Evolutionary conservation across 2,329 filamentous ascomycete genomes (phyloP), one percentile per base, ranked within the genome.

Genomic region (Pezicula carpinea): DNA sequence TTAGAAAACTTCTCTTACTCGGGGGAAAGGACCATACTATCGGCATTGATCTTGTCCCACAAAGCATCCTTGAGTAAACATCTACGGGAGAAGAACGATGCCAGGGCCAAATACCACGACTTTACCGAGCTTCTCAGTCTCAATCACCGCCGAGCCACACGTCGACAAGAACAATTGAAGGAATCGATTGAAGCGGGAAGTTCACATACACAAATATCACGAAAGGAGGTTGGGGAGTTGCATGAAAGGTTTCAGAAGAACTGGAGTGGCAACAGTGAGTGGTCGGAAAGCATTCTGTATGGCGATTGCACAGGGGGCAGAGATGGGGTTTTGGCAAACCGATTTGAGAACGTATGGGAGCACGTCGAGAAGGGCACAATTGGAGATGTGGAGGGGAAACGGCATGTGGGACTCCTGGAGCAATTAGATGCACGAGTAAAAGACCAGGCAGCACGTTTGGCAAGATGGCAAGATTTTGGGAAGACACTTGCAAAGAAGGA

Each of bases 191-290:
- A 65, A 13, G 60, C 66, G 18, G 55, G 59, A 11, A 59, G 45
- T 42, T 39, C 35, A 15, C 56, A 48, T 46, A 54, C 34, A 35
- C 40, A 53, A 3, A 48, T 57, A 18, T 52, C 52, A 7, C 42
- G 51, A 14, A 34, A 41, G 47, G 46, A 21, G 53, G 73, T 6
- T 64, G 66, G 73, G 33, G 63, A 68, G 3, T 68, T 89, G 47
- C 75, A 83, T 56, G 78, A 77, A 35, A 73, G 77, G 2, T 69
- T 90, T 23, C 74, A 77, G 31, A 82, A 83, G 51, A 88, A 89
- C 55, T 96, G 90, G 90, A 74, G 87, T 13, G 90, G 89, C 2
- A 81, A 84, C 58, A 79, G 84, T 49, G 76, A 80, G 47, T 92
- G 89, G 84, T 76, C 88, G 57, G 77, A 88, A 40, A 73, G 80